Percentiles rank a stretch among this genome's conserved stretches.
Conservation (phyloP, 441 rosid genomes). For the Metrosideros polymorpha region DNA sequence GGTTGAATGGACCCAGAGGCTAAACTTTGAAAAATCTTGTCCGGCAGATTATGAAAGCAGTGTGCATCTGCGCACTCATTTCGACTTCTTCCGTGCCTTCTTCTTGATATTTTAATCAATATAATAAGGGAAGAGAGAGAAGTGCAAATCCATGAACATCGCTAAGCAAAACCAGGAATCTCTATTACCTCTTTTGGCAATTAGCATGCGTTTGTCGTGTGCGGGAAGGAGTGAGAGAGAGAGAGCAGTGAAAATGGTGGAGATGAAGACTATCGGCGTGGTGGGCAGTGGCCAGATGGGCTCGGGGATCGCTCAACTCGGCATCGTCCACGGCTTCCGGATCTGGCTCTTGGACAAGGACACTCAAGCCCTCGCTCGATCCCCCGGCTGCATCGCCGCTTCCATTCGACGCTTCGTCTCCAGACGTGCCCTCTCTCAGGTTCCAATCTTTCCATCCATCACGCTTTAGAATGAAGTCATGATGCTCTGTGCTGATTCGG, state of each 20-base stretch:
- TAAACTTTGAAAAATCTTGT: no score
- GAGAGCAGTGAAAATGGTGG: slow-evolving; percentile 16
- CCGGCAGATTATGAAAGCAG: no score
- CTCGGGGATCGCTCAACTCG: slow-evolving; percentile 86
- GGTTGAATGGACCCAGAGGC: no score
- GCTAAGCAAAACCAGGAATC: no score
- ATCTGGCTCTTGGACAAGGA: slow-evolving; percentile 57
- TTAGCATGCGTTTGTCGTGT: background rate
- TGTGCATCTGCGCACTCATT: no score
- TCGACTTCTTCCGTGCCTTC: no score
- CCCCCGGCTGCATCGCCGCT: slow-evolving; percentile 33
- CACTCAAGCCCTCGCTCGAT: slow-evolving; percentile 49
- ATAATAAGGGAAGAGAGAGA: no score
- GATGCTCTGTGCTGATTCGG: no score
- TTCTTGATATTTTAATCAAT: no score
- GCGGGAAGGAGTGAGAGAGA: background rate
- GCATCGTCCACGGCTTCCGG: slow-evolving; percentile 46
- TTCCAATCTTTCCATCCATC: background rate
- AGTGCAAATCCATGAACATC: no score
- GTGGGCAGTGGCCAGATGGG: slow-evolving; percentile 91
- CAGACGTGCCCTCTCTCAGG: slow-evolving; percentile 55
- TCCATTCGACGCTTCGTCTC: slow-evolving; percentile 57
- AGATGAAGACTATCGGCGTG: slow-evolving; percentile 44
- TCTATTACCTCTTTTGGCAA: background rate
- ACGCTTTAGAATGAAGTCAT: no score